Base-by-base conservation (phyloP, 805 yeast species). In the Lipomyces oligophaga region DNA sequence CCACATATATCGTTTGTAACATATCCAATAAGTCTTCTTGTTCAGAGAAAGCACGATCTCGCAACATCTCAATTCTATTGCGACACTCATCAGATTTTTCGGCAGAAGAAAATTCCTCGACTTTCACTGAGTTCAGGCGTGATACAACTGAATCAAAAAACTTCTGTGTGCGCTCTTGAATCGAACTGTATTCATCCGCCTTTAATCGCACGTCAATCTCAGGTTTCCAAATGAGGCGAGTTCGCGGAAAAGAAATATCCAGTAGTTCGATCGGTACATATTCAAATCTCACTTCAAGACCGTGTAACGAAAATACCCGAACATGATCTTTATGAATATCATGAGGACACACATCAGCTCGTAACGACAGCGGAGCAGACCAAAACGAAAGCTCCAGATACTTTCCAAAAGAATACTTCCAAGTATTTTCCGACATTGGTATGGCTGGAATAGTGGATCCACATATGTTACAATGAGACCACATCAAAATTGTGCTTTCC, bases 351-450 rank as follows among this genome's bases (percentile, higher is more conserved):
- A 75, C 72, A 1, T 82, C 83, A 2, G 80, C 83, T 4, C 79
- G 70, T 46, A 79, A 69, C 11, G 76, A 70, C 31, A 79, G 68
- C 16, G 69, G 71, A 28, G 71, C 66, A 45, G 83, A 77, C 85
- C 95, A 87, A 62, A 89, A 89, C 25, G 83, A 71, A 19, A 89
- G 69, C 67, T 93, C 97, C 20, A 93, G 69, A 62, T 85, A 93
- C 61, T 94, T 94, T 0, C 97, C 98, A 65, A 93, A 82, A 0
- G 97, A 90, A 54, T 81, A 81, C 60, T 82, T 87, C 82, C 94
- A 89, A 0, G 97, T 81, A 32, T 80, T 80, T 39, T 87, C 90
- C 58, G 85, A 83, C 82, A 94, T 79, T 16, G 85, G 85, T 11
- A 81, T 67, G 4, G 83, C 79, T 0, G 96, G 93, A 2, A 95